Conservation (phyloP, 495 filamentous ascomycete species). For the Annulohypoxylon bovei region DNA sequence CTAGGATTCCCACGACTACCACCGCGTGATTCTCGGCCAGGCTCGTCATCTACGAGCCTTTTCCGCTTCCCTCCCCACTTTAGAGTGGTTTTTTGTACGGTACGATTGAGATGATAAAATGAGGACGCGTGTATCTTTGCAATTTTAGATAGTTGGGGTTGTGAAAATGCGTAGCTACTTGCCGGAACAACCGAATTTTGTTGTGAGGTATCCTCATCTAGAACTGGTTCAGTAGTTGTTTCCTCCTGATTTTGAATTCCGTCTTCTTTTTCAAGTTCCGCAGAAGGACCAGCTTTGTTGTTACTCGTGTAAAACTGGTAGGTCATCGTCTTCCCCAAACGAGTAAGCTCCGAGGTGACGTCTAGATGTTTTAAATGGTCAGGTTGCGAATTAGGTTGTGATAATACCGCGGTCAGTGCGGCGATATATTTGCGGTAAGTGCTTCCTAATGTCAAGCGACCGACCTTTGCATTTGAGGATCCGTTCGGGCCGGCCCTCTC, state of each 20-base stretch:
- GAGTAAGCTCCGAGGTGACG: constrained; percentile 52
- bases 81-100: constrained; percentile 6
- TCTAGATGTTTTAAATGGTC: constrained; percentile 56
- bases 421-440: constrained; percentile 57
- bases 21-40: background rate
- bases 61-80: constrained; percentile 21
- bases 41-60: background rate
- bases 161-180: constrained; percentile 24
- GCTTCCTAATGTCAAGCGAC: constrained; percentile 54
- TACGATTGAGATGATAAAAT: constrained; percentile 10
- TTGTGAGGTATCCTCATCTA: background rate
- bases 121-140: constrained; percentile 5
- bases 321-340: constrained; percentile 55
- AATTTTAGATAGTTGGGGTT: constrained; percentile 23
- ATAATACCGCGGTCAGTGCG: constrained; percentile 51
- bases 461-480: constrained; percentile 56
- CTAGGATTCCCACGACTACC: background rate
- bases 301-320: constrained; percentile 55
- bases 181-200: background rate
- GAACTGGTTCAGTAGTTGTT: background rate
- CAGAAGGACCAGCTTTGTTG: constrained; percentile 12
- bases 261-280: background rate
- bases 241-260: constrained; percentile 1
- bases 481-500: constrained; percentile 52
- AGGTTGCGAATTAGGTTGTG: constrained; percentile 54